Evolutionary conservation across 371 early-diverging fungal species (phyloP).

Genomic region (Nosema muscidifuracis): DNA sequence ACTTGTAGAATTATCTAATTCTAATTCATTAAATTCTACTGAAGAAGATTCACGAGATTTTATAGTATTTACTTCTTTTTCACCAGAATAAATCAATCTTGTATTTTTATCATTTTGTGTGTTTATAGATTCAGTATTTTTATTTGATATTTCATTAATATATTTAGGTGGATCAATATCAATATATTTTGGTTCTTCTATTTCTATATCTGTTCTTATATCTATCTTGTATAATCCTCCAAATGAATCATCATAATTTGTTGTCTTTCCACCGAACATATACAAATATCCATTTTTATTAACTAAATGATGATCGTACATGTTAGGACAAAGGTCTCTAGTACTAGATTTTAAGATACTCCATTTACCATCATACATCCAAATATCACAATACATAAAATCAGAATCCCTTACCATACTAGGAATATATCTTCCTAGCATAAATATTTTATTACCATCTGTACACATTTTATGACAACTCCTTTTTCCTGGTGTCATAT

Average conservation of each 20-base stretch:
- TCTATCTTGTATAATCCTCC: slow-evolving; percentile 26
- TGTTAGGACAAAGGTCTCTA: slow-evolving; percentile 67
- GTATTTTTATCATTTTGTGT: no score
- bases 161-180: no score
- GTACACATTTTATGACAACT: slow-evolving; percentile 82
- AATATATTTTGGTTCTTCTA: no score
- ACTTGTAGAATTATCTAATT: no score
- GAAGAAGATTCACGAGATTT: no score
- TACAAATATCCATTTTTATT: slow-evolving; percentile 52
- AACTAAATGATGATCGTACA: slow-evolving; percentile 86
- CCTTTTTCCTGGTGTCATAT: slow-evolving; percentile 70
- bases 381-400: background rate
- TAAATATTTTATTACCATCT: slow-evolving; percentile 68
- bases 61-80: no score
- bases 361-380: slow-evolving; percentile 9
- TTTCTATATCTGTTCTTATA: no score
- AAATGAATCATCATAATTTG: slow-evolving; percentile 20
- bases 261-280: slow-evolving; percentile 32
- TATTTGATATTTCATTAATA: no score
- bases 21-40: no score
- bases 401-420: slow-evolving; percentile 64
- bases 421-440: slow-evolving; percentile 77
- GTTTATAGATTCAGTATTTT: no score
- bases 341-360: slow-evolving; percentile 48
- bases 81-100: no score